Evolutionary conservation across 1,139 yeast species (phyloP), one percentile per base, ranked within the genome.

Genomic region (Candida glucosophila): DNA sequence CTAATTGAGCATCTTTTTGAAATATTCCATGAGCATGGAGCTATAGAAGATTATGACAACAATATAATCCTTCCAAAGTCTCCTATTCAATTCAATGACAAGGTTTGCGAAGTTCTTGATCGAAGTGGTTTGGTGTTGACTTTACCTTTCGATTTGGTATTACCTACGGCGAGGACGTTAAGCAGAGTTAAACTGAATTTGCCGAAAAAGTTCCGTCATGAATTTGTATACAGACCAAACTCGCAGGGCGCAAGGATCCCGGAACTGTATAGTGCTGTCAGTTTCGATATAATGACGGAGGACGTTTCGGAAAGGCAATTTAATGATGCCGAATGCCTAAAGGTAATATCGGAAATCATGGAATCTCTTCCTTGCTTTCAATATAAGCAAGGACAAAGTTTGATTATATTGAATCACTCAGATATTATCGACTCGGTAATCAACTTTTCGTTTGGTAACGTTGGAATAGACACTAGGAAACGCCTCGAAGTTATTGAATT

Each of bases 241-340:
- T 30, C 55, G 6, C 38, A 63, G 24, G 66, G 66, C 0, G 34
- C 77, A 13, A 72, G 83, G 1, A 85, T 78, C 22, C 97, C 98
- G 0, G 68, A 73, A 16, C 73, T 73, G 35, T 85, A 77, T 45
- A 73, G 79, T 21, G 94, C 92, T 29, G 74, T 85, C 22, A 90
- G 80, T 40, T 88, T 88, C 52, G 97, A 90, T 49, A 78, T 88
- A 20, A 64, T 80, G 2, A 66, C 82, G 0, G 55, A 60, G 16
- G 73, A 71, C 22, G 43, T 67, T 1, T 33, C 55, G 1, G 69
- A 63, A 31, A 40, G 35, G 16, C 44, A 65, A 6, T 63, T 70
- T 26, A 67, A 78, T 38, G 97, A 90, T 46, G 95, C 96, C 0
- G 98, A 90, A 43, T 73, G 90, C 32, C 58, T 90, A 25, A 80